These are phyloP conservation scores for Colletotrichum agaves DNA, from an alignment of 2,329 filamentous ascomycete species.

Conservation along the genomic window DNA sequence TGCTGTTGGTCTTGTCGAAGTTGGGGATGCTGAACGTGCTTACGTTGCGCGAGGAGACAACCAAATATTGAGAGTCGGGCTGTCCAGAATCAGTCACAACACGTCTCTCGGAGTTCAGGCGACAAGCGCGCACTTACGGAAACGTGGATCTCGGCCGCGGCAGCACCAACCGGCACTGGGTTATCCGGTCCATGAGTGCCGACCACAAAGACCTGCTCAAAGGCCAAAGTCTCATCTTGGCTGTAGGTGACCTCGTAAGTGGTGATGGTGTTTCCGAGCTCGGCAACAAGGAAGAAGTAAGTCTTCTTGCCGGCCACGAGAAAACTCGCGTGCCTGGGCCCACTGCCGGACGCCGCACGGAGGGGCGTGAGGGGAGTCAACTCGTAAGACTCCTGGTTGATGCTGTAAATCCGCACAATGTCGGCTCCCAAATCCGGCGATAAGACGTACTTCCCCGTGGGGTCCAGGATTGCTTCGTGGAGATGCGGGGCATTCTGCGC, in stretches of 20 bases:
- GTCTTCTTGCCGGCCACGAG: conserved; percentile 54
- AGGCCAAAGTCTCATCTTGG: conserved; percentile 51
- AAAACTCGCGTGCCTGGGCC: conserved; percentile 59
- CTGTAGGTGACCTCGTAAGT: conserved; percentile 67
- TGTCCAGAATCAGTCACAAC: background rate
- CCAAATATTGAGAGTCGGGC: conserved; percentile 70
- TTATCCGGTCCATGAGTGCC: conserved; percentile 58
- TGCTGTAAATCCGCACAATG: conserved; percentile 31
- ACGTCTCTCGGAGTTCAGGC: background rate
- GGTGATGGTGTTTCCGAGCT: conserved; percentile 67
- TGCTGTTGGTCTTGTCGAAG: conserved; percentile 48
- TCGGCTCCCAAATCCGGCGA: conserved; percentile 35
- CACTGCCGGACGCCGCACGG: conserved; percentile 23
- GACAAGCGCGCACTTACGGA: conserved; percentile 58
- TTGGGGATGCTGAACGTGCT: conserved; percentile 60
- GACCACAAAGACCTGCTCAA: conserved; percentile 58
- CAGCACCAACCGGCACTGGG: conserved; percentile 52
- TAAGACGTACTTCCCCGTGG: conserved; percentile 34
- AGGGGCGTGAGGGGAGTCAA: conserved; percentile 30
- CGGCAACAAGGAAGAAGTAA: conserved; percentile 69
- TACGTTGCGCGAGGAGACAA: conserved; percentile 75
- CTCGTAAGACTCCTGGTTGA: conserved; percentile 30
- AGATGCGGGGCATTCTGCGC: conserved; percentile 34
- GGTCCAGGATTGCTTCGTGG: conserved; percentile 37
- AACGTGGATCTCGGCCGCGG: conserved; percentile 66